A percentile compares a stretch with the other conserved stretches of the same genome.
phyloP scores from a whole-genome alignment of 108 stramenopile genomes.

The Skeletonema costatum region DNA sequence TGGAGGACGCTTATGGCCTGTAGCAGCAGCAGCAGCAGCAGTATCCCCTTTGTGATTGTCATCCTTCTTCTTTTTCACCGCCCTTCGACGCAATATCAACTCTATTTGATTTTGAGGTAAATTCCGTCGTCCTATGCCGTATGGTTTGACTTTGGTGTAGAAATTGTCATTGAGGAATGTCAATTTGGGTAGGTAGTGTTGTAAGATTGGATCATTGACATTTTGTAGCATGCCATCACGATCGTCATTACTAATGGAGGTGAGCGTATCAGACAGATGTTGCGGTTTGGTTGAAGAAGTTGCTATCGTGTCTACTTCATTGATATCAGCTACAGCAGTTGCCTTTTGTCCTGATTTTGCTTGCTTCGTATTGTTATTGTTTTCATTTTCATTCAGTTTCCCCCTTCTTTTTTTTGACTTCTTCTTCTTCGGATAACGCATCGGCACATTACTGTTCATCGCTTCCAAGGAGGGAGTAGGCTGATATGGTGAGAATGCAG shows the following conservation, averaged over 20 bases:
- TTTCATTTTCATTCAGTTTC: background rate
- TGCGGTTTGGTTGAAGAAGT: background rate
- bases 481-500: slow-evolving; percentile 19
- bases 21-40: background rate
- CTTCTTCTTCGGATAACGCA: background rate
- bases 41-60: background rate
- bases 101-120: slow-evolving; percentile 47
- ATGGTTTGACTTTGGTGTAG: slow-evolving; percentile 29
- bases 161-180: slow-evolving; percentile 19
- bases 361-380: background rate
- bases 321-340: background rate
- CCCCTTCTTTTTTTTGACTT: background rate
- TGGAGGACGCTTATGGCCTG: background rate
- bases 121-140: slow-evolving; percentile 22
- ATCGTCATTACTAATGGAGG: background rate
- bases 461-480: background rate
- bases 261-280: background rate
- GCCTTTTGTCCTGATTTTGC: background rate
- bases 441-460: background rate
- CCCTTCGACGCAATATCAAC: slow-evolving; percentile 38
- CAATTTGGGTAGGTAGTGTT: slow-evolving; percentile 31
- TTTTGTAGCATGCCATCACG: background rate
- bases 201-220: slow-evolving; percentile 13
- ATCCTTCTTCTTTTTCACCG: slow-evolving; percentile 26
- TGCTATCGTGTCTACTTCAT: background rate